Evolutionary conservation across 257 asterid species (phyloP).

Genomic region (Rehmannia glutinosa): DNA sequence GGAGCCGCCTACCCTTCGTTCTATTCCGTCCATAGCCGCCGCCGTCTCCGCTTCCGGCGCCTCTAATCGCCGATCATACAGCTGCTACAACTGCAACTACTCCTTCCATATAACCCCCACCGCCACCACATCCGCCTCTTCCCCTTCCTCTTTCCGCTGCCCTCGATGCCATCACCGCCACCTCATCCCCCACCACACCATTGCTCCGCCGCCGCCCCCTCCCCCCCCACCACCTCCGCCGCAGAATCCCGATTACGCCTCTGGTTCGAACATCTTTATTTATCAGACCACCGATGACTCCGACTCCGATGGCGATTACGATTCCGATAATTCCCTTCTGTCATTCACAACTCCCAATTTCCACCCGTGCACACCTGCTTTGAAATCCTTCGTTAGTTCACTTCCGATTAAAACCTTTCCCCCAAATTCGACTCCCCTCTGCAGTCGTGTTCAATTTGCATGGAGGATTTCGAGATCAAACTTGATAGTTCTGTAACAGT

Average conservation of each 20-base stretch:
- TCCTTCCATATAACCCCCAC: constrained; percentile 36
- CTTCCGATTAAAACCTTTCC: constrained; percentile 30
- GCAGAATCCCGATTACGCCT: background rate
- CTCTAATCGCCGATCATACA: constrained; percentile 33
- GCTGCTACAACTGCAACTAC: constrained; percentile 45
- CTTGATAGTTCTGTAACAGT: constrained; percentile 10
- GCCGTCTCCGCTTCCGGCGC: background rate
- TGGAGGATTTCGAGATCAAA: constrained; percentile 39
- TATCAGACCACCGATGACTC: constrained; percentile 34
- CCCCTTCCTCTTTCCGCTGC: constrained; percentile 45
- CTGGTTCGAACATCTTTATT: constrained; percentile 7
- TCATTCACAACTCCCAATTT: constrained; percentile 15
- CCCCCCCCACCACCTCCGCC: constrained; percentile 12
- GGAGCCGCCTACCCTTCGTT: constrained; percentile 32
- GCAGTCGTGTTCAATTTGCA: constrained; percentile 49
- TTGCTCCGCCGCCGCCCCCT: constrained; percentile 22
- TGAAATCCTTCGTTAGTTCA: constrained; percentile 29
- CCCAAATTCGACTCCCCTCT: constrained; percentile 16
- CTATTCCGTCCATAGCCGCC: constrained; percentile 12
- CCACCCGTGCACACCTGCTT: constrained; percentile 22
- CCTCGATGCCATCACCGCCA: constrained; percentile 49
- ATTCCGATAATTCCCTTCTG: constrained; percentile 30
- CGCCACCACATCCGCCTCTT: constrained; percentile 14
- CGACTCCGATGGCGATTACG: constrained; percentile 29
- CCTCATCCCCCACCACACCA: constrained; percentile 44